Base-by-base conservation (phyloP, 129 eudicot genomes). In the Logfia minima region DNA sequence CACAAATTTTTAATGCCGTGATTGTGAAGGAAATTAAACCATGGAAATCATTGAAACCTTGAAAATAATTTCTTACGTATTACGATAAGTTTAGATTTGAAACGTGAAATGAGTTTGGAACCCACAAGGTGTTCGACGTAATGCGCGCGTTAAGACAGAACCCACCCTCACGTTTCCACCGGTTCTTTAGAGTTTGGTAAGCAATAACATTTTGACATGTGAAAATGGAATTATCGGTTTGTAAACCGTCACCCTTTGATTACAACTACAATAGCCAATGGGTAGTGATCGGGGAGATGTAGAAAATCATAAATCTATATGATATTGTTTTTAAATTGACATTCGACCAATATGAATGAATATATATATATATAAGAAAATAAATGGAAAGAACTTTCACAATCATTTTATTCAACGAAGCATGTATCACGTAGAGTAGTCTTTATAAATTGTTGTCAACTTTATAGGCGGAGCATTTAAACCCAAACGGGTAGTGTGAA, bases 41-140 rank as follows among this genome's bases (percentile, higher is more conserved):
- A 67, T 35, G 51, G 28, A 67, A 9, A 43, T 19, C 13, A 19
- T 8, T 7, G 17, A 67, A 67, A 9, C 55, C 37, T 67, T 11
- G 39, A 4, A n/a, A 67, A 39, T 35, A 37, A 10, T 67, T 26
- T 19, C 19, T 58, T 87, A 1, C 92, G 90, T 7, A 81, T 66
- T 8, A 90, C 95, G 8, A 89, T 89, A 0, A 92, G 92, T 32
- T 82, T 91, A 82, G 5, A 82, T 83, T 68, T 83, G 65, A 23
- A 92, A 88, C 5, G 61, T 18, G 69, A 64, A 64, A 64, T 26
- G 41, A 22, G 17, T 29, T 64, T 14, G 34, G 41, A 17, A 31
- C 63, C 63, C 62, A 56, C 24, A 2, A 87, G 68, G 29, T 81
- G 74, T 81, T 86, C 64, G 87, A 74, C 35, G 59, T 66, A 77